Evolutionary conservation across 2,329 filamentous ascomycete species (phyloP).

Genomic region (Fusarium longipes): DNA sequence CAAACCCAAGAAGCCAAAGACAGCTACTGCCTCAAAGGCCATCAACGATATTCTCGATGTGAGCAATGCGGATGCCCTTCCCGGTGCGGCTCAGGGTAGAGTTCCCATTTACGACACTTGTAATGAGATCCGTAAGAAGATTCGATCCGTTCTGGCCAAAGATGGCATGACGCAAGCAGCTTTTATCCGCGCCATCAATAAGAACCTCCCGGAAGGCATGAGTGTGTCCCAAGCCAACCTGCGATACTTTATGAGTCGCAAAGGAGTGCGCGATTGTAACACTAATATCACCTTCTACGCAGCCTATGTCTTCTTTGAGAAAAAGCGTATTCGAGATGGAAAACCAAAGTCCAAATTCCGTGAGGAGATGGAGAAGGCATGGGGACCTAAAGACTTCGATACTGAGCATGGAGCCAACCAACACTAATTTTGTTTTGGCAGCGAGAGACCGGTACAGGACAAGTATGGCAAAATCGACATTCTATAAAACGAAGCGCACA

Average conservation of each 20-base stretch:
- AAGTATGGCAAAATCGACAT: conserved; percentile 39
- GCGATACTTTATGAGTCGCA: conserved; percentile 61
- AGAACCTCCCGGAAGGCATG: conserved; percentile 52
- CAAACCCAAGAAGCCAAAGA: conserved; percentile 50
- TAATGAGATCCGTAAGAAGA: conserved; percentile 68
- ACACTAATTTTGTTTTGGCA: conserved; percentile 6
- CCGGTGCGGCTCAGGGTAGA: conserved; percentile 58
- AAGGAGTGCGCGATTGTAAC: conserved; percentile 60
- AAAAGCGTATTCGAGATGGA: conserved; percentile 61
- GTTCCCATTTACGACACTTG: conserved; percentile 68
- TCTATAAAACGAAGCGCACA: not conserved
- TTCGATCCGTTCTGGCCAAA: conserved; percentile 58
- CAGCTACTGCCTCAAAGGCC: conserved; percentile 41
- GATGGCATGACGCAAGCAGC: conserved; percentile 62
- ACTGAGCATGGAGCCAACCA: conserved; percentile 30
- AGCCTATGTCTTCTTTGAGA: conserved; percentile 70
- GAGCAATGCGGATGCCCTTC: conserved; percentile 54
- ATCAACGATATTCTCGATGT: conserved; percentile 53
- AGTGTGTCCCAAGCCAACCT: conserved; percentile 59
- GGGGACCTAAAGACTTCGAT: conserved; percentile 45
- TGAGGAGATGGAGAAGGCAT: conserved; percentile 61
- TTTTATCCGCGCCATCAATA: conserved; percentile 62
- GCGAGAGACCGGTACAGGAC: conserved; percentile 26
- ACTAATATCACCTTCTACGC: conserved; percentile 63
- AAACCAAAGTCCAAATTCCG: conserved; percentile 65